Conservation (phyloP, 169 alveolate genomes). For the Pseudocohnilembus persalinus region DNA sequence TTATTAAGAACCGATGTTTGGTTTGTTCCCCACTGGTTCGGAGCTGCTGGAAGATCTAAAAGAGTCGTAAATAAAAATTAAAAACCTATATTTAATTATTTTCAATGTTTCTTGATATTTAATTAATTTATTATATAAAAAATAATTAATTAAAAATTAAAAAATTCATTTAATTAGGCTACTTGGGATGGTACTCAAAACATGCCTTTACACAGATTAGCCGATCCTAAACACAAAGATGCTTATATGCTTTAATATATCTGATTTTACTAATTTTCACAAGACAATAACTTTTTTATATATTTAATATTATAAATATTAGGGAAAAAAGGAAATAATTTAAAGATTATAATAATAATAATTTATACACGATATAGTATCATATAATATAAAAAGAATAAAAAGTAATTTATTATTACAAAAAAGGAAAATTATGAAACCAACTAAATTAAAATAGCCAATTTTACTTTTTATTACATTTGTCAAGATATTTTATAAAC, state of each 20-base stretch:
- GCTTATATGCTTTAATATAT: conserved; percentile 36
- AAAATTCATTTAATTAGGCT: not conserved
- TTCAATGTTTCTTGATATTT: not conserved
- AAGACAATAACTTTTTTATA: too few species aligned
- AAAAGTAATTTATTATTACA: too few species aligned
- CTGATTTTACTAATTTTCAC: not conserved
- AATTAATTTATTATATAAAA: not conserved
- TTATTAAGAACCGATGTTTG: conserved; percentile 28
- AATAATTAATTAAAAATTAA: not conserved
- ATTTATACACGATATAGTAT: too few species aligned
- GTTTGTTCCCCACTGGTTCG: conserved; percentile 30
- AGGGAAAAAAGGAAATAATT: too few species aligned
- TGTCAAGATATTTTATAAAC: too few species aligned
- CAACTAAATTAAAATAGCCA: too few species aligned
- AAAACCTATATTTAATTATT: not conserved
- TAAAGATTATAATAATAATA: too few species aligned
- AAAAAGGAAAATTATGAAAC: too few species aligned
- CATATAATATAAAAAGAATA: too few species aligned
- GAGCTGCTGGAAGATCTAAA: not conserved
- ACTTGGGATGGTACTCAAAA: conserved; percentile 43
- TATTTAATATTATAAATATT: too few species aligned
- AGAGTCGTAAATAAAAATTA: not conserved
- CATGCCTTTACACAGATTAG: conserved; percentile 48
- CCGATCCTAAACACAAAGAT: conserved; percentile 52
- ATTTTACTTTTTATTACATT: too few species aligned